phyloP scores from a whole-genome alignment of 2,329 filamentous ascomycete genomes.

The Aspergillus ibericus region DNA sequence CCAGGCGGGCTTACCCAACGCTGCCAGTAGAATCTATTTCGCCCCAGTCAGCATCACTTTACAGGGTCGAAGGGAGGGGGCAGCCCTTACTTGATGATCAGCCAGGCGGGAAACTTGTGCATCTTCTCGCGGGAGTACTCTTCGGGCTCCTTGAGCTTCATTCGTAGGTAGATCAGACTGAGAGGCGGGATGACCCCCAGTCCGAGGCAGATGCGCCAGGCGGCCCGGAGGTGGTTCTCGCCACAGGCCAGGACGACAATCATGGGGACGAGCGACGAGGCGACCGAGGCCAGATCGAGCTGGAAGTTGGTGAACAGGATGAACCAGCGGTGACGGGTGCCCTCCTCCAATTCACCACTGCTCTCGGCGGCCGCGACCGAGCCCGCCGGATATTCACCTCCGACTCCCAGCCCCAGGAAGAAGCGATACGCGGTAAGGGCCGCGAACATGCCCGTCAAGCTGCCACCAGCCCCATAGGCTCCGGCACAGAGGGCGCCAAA shows the following conservation, averaged over 20 bases:
- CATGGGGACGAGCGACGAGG: slow-evolving; percentile 75
- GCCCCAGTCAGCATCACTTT: background rate
- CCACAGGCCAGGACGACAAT: slow-evolving; percentile 61
- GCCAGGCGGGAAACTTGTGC: slow-evolving; percentile 55
- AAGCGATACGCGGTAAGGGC: slow-evolving; percentile 81
- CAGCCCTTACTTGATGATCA: slow-evolving; percentile 41
- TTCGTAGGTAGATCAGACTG: slow-evolving; percentile 66
- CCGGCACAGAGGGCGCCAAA: slow-evolving; percentile 79
- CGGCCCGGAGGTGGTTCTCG: slow-evolving; percentile 65
- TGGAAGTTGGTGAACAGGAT: slow-evolving; percentile 86
- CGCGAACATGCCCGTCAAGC: slow-evolving; percentile 69
- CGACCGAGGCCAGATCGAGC: slow-evolving; percentile 81
- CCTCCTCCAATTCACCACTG: slow-evolving; percentile 76
- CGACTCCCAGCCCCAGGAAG: slow-evolving; percentile 75
- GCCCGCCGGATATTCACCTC: slow-evolving; percentile 59
- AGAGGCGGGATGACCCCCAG: slow-evolving; percentile 76
- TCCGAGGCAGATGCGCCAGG: slow-evolving; percentile 80
- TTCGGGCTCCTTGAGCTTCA: slow-evolving; percentile 75
- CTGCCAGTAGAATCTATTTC: slow-evolving; percentile 66
- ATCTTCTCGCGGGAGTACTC: slow-evolving; percentile 71
- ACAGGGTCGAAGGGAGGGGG: too few species aligned
- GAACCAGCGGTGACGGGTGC: slow-evolving; percentile 83
- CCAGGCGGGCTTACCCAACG: slow-evolving; percentile 53
- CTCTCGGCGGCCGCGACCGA: slow-evolving; percentile 82
- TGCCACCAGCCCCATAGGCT: slow-evolving; percentile 73